phyloP scores from a whole-genome alignment of 2,329 filamentous ascomycete genomes.

The Cladosporium halotolerans region DNA sequence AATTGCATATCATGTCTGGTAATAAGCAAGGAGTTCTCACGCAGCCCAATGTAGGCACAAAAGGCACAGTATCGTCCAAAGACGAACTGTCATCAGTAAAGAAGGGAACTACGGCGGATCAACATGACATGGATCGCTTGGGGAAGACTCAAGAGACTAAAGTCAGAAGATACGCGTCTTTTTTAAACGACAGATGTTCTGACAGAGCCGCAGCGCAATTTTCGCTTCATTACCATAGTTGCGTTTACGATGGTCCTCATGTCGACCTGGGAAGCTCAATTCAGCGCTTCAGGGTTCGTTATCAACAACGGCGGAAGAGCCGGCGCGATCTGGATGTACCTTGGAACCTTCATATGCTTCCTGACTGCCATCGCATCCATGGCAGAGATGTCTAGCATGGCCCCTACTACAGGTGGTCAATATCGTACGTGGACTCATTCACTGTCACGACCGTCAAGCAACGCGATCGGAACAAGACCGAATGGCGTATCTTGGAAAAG shows the following conservation, averaged over 20 bases:
- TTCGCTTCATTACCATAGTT: slow-evolving; percentile 21
- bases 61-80: not conserved
- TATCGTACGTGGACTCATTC: slow-evolving; percentile 11
- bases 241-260: slow-evolving; percentile 23
- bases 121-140: slow-evolving; percentile 14
- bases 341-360: slow-evolving; percentile 25
- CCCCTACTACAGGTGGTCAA: slow-evolving; percentile 28
- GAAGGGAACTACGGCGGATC: slow-evolving; percentile 8
- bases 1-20: not conserved
- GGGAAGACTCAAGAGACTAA: slow-evolving; percentile 13
- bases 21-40: not conserved
- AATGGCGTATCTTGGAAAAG: not conserved
- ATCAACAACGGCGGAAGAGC: slow-evolving; percentile 28
- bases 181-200: not conserved
- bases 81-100: slow-evolving; percentile 2
- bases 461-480: not conserved
- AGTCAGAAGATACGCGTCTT: not conserved
- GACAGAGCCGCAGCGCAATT: slow-evolving; percentile 14
- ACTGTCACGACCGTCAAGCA: too few species aligned
- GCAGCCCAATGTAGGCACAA: too few species aligned
- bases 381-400: slow-evolving; percentile 30
- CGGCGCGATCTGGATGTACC: slow-evolving; percentile 29
- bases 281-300: slow-evolving; percentile 24
- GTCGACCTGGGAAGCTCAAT: slow-evolving; percentile 28
- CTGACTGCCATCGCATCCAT: slow-evolving; percentile 24